Base-by-base conservation (phyloP, 441 rosid genomes). In the Syzygium malaccense region DNA sequence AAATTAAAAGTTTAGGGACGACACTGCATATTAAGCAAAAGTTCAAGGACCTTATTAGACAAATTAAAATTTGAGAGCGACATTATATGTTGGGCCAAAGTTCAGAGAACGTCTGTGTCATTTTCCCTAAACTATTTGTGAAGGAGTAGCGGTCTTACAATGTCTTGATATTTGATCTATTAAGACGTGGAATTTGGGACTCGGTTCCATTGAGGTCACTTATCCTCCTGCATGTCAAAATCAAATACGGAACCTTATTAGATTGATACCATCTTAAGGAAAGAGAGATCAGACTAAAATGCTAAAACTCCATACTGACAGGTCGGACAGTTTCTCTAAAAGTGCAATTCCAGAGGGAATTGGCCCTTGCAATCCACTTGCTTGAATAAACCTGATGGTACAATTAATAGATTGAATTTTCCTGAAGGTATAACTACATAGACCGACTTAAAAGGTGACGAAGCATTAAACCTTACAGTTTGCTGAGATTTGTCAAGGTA, bases 41-140 rank as follows among this genome's bases (percentile, higher is more conserved):
- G 10, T 55, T 55, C 8, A 25, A 0, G 0, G 0, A 55, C 23
- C 23, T 20, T 11, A 55, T 0, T 55, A 4, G 23, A 55, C 4
- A 55, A 8, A 55, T 55, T 0, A 55, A 55, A 55, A 55, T 23
- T 55, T 55, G 0, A 10, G 58, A 55, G 58, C 23, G 0, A 20
- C 0, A 55, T 20, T 55, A 25, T 55, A 55, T 45, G 19, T 55
- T 55, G 58, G 26, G 11, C 58, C 25, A 55, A 55, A 55, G 58
- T 55, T 55, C 58, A 20, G 23, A 7, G 58, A 55, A 7, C 23
- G 23, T 25, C 8, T 55, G 58, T 55, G 11, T 55, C 8, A 20
- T 55, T 20, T 55, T 55, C 26, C 58, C 58, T 57, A 45, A 45
- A 45, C 48, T 45, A 45, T 45, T 45, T 45, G 48, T 7, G 64